A percentile compares a stretch with the other conserved stretches of the same genome.
Evolutionary conservation across 306 rosid genomes (phyloP).

Genomic region (Arachis stenosperma): DNA sequence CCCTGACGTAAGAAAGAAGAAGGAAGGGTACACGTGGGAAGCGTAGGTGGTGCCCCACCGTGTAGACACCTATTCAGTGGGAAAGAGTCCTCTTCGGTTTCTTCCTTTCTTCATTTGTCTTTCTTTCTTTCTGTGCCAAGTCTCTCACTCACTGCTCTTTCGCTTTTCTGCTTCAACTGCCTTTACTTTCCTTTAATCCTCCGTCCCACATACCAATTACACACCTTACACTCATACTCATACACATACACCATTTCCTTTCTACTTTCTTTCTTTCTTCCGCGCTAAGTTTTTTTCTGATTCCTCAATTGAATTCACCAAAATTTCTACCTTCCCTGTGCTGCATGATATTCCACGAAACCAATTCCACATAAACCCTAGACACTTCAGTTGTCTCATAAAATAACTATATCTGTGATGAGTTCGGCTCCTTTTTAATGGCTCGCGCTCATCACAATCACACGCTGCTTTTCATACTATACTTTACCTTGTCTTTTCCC

Average conservation of each 20-base stretch:
- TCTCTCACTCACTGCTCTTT: constrained; percentile 14
- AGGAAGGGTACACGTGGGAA: background rate
- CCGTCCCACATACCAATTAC: background rate
- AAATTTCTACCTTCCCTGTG: background rate
- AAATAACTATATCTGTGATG: constrained; percentile 42
- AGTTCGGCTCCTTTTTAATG: constrained; percentile 60
- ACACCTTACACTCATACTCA: background rate
- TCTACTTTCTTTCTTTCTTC: background rate
- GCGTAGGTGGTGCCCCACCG: constrained; percentile 5
- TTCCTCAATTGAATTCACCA: constrained; percentile 1
- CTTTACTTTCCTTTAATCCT: background rate
- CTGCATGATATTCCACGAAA: background rate
- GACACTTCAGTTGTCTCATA: background rate
- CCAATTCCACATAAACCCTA: background rate
- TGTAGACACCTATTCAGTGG: background rate
- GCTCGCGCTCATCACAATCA: constrained; percentile 46
- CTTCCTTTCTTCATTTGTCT: background rate
- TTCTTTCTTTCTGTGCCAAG: background rate
- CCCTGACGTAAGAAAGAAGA: background rate
- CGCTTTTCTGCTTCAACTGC: constrained; percentile 26
- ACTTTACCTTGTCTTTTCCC: constrained; percentile 26
- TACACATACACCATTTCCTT: background rate
- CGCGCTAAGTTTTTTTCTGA: constrained; percentile 10
- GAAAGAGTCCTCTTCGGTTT: no score
- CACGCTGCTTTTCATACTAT: constrained; percentile 32